Base-by-base conservation (phyloP, 2,329 filamentous ascomycete species). In the Fusarium clavum region DNA sequence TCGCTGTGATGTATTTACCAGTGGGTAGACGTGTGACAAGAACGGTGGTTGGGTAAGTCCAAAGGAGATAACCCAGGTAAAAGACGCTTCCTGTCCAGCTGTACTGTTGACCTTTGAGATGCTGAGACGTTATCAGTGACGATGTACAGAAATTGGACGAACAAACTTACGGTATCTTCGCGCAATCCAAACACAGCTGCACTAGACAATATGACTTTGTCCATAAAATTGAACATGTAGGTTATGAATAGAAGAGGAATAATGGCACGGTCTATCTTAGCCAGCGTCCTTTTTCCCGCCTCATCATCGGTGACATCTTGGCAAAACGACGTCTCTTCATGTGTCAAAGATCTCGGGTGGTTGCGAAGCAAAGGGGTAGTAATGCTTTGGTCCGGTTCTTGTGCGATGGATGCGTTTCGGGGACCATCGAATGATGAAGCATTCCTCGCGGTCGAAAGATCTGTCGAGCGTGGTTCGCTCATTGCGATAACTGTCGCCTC, bases 211-310 rank as follows among this genome's bases (percentile, higher is more conserved):
- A 87, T 87, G 1, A 83, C 84, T 73, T 90, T 90, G 76, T 90
- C 88, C 81, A 90, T 87, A 61, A 89, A 89, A 71, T 88, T 87
- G 66, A 90, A 75, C 79, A 85, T 85, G 72, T 90, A 90, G 0
- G 85, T 88, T 44, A 85, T 69, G 64, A 89, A 88, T 12, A 90
- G 76, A 13, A 90, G 77, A 0, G 88, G 86, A 8, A 90, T 83
- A 12, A 90, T 78, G 14, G 79, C 79, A 67, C 77, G 78, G 73
- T 90, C 88, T 62, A 90, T 88, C 75, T 88, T 88, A 27, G 82
- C 79, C 53, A 89, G 61, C 6, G 88, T 81, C 10, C 75, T 77
- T 44, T 77, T 79, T 12, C 73, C 74, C 54, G 71, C 61, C 22
- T 67, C 66, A 25, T 25, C 14, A 14, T 65, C 38, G 27, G 41